Evolutionary conservation across 2,329 filamentous ascomycete genomes (phyloP).

Genomic region (Tolypocladium pustulatum): DNA sequence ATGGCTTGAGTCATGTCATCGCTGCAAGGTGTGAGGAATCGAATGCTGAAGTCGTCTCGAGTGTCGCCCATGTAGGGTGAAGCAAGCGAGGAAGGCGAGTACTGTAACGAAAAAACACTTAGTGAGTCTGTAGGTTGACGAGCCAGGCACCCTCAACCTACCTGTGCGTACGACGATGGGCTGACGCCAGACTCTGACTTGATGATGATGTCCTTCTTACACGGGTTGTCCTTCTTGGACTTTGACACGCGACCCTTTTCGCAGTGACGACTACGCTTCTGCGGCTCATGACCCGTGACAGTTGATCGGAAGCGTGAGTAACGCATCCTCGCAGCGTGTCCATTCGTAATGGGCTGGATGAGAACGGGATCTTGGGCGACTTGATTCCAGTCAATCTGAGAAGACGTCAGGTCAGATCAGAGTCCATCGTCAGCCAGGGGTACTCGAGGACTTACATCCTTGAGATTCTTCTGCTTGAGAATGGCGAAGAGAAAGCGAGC

Average conservation of each 20-base stretch:
- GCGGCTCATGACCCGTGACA: slow-evolving; percentile 36
- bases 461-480: slow-evolving; percentile 47
- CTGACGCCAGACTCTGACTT: slow-evolving; percentile 28
- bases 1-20: slow-evolving; percentile 30
- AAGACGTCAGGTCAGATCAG: background rate
- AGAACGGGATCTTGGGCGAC: slow-evolving; percentile 46
- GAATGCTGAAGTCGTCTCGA: slow-evolving; percentile 23
- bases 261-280: slow-evolving; percentile 31
- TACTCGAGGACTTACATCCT: slow-evolving; percentile 37
- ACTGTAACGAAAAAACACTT: slow-evolving; percentile 20
- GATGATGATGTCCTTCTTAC: slow-evolving; percentile 22
- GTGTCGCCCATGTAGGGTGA: slow-evolving; percentile 25
- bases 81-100: slow-evolving; percentile 25
- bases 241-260: slow-evolving; percentile 37
- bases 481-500: slow-evolving; percentile 50
- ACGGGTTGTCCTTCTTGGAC: slow-evolving; percentile 22
- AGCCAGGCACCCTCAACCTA: slow-evolving; percentile 8
- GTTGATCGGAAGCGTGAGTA: slow-evolving; percentile 41
- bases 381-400: slow-evolving; percentile 48
- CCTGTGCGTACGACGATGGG: slow-evolving; percentile 18
- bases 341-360: slow-evolving; percentile 44
- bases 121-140: background rate
- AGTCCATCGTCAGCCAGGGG: background rate
- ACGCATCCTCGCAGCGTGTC: slow-evolving; percentile 51
- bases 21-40: slow-evolving; percentile 44